phyloP scores from a whole-genome alignment of 768 basidiomycete species.

The Leccinum barrowsii region DNA sequence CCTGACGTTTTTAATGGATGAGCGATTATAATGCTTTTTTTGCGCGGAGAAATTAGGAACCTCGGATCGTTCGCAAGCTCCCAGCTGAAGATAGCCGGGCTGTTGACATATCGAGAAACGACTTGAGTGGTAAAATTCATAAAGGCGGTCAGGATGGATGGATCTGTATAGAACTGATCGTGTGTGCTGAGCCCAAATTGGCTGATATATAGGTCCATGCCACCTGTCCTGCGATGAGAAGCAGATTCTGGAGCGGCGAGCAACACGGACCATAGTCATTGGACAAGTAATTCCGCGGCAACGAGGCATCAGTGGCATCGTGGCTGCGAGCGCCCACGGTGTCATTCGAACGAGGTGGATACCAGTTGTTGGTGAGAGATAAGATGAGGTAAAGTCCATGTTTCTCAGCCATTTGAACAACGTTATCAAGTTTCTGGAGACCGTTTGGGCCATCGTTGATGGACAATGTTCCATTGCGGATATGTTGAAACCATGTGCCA shows the following conservation, averaged over 20 bases:
- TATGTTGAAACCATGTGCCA: constrained; percentile 63
- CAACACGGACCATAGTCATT: constrained; percentile 55
- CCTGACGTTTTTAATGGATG: constrained; percentile 28
- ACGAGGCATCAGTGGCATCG: constrained; percentile 38
- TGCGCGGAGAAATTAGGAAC: constrained; percentile 25
- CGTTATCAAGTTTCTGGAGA: constrained; percentile 58
- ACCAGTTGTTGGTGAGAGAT: constrained; percentile 63
- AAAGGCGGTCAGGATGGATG: constrained; percentile 47
- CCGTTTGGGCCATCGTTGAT: constrained; percentile 62
- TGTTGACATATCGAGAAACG: constrained; percentile 53
- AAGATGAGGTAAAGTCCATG: constrained; percentile 51
- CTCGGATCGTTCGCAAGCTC: constrained; percentile 68
- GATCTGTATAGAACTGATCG: constrained; percentile 57
- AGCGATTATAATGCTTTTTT: neutral
- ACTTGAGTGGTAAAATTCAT: constrained; percentile 55
- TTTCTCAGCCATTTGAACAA: constrained; percentile 51
- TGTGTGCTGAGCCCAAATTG: constrained; percentile 41
- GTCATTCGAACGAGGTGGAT: constrained; percentile 38
- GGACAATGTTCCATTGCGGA: constrained; percentile 49
- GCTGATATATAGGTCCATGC: constrained; percentile 65
- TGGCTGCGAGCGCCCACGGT: neutral
- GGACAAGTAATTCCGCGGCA: constrained; percentile 52
- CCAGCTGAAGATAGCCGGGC: constrained; percentile 51
- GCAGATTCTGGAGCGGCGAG: neutral
- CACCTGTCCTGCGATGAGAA: constrained; percentile 38